Base-by-base conservation (phyloP, 140 eudicot genomes). In the Bidens hawaiensis region DNA sequence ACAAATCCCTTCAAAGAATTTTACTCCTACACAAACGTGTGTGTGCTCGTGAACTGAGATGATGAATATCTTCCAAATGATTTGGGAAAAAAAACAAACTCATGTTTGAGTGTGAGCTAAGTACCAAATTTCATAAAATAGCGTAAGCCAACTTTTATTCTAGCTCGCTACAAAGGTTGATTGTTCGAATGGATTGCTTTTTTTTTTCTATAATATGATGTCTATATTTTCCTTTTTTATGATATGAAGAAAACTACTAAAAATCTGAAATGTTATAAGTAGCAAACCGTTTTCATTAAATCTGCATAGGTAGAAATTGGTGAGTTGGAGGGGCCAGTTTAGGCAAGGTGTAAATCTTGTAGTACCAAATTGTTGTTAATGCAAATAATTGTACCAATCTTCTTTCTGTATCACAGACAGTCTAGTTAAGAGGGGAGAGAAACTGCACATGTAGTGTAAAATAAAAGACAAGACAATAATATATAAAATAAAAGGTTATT, bases 371-470 rank as follows among this genome's bases (percentile, higher is more conserved):
- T 24, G 73, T 65, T 47, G 48, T 73, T 65, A 73, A 65, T 38
- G 74, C 74, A 67, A 74, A 74, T 74, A 67, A 74, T 74, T 74
- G 79, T 74, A 74, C 79, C 15, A 67, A 43, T 34, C 31, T 59
- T 67, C 15, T 53, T 18, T 55, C 73, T 55, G 65, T 18, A 42
- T 28, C 33, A 67, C 42, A 73, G 60, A 24, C 61, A 48, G 66
- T 63, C 60, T 71, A 62, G 72, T 72, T 72, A 72, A 54, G 69
- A 74, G 50, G 64, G 42, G 51, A 40, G 64, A 65, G 69, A 48
- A 38, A 57, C 10, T 50, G 79, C 79, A 74, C 79, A 74, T 67
- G 79, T 59, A 74, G 17, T 73, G 78, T 73, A 48, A 62, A 65
- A 47, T 36, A 18, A 17, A 66, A 74, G 24, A n/a, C n/a, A n/a